These are phyloP conservation scores for Botrytis elliptica DNA, from an alignment of 2,329 filamentous ascomycete genomes.

Conservation along the genomic window DNA sequence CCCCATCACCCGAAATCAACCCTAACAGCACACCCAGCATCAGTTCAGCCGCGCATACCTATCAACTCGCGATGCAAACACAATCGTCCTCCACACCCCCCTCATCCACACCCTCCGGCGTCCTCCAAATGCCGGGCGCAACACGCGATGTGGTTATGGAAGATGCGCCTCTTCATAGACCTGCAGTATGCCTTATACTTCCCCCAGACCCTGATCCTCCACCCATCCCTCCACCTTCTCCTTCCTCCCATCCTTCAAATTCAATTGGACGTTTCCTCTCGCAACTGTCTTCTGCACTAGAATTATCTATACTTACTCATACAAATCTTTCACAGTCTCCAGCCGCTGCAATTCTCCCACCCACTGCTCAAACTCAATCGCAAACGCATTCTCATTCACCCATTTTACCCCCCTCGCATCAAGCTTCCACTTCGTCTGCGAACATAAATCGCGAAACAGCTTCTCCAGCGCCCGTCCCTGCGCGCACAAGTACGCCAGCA, in stretches of 20 bases:
- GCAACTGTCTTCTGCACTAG: constrained; percentile 8
- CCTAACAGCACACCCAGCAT: constrained; percentile 26
- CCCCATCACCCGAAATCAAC: constrained; percentile 19
- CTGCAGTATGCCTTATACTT: constrained; percentile 28
- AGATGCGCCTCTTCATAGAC: constrained; percentile 31
- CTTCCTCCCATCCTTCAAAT: constrained; percentile 2
- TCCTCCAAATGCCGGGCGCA: constrained; percentile 25
- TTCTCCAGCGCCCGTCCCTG: constrained; percentile 34
- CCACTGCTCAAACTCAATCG: neutral
- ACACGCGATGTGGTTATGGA: constrained; percentile 35
- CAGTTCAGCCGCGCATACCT: constrained; percentile 33
- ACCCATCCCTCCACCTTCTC: neutral
- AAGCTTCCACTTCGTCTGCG: constrained; percentile 29
- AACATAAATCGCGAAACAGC: constrained; percentile 23
- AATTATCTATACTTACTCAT: constrained; percentile 15
- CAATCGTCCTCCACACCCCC: constrained; percentile 29
- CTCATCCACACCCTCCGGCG: constrained; percentile 15
- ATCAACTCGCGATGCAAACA: constrained; percentile 33
- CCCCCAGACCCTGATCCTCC: neutral
- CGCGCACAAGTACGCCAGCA: constrained; percentile 50
- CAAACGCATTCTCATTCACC: neutral
- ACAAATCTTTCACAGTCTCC: constrained; percentile 8
- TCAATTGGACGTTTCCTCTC: constrained; percentile 13
- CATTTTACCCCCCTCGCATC: constrained; percentile 20
- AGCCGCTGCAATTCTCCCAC: neutral